Evolutionary conservation across 2,329 filamentous ascomycete species (phyloP), one percentile per base, ranked within the genome.

Genomic region (Epichloe sibirici): DNA sequence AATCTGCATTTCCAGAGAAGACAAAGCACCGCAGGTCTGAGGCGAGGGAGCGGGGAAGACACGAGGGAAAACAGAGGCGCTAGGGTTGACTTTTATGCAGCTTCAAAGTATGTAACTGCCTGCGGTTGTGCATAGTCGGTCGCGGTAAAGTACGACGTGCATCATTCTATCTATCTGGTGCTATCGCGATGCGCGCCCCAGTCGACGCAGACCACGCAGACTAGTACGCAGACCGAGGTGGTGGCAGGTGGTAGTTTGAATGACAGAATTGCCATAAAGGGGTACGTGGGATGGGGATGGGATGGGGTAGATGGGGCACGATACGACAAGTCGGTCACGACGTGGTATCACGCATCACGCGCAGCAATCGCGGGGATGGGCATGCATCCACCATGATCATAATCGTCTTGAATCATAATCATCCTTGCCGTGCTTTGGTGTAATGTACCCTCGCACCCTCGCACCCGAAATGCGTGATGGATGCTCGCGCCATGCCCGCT

Each of bases 401-500:
- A 3, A n/a, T 39, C 37, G n/a, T n/a, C 37, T 39, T 39, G 37
- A n/a, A 42, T 9, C 13, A 17, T 4, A 17, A 23, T 11, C 15
- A 4, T 12, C 9, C 34, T 15, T 3, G 12, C 13, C 28, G 28
- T 28, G 7, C 28, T 28, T 8, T 28, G 28, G 28, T 28, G 28
- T 28, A 35, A 51, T 51, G 11, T 45, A 45, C 25, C 42, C 49
- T 28, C 45, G n/a, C 40, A 45, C 25, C 42, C 49, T 28, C 45
- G n/a, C 40, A 31, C 49, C 31, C 55, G 55, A 51, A 59, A 59
- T 4, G 63, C 61, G 38, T 61, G 52, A 71, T 35, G 75, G 73
- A 57, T 78, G 76, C 40, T 69, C 61, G 54, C 76, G 65, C 74
- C 74, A 78, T 1, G 42, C 50, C 0, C 69, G 72, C 61, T 78